A percentile compares a stretch with the other conserved stretches of the same genome.
Evolutionary conservation across 345 rosid genomes (phyloP).

Genomic region (Pugionium cornutum): DNA sequence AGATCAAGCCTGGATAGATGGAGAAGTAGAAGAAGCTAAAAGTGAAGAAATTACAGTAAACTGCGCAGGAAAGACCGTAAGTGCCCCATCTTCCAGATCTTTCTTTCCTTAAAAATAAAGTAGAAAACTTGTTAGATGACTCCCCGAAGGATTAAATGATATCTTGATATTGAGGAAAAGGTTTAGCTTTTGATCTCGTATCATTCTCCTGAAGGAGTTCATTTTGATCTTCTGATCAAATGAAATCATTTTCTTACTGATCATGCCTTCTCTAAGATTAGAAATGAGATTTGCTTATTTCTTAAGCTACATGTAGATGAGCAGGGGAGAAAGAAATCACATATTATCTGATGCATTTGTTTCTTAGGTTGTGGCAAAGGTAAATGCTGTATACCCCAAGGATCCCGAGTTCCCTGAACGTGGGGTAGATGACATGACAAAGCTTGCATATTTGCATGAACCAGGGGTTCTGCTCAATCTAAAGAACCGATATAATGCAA

Average conservation of each 20-base stretch:
- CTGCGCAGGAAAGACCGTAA: slow-evolving; percentile 72
- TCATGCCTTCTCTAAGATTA: slow-evolving; percentile 3
- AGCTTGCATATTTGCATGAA: slow-evolving; percentile 91
- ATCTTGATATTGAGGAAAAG: slow-evolving; percentile 6
- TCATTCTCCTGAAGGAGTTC: not conserved
- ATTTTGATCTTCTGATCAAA: not conserved
- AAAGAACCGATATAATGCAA: slow-evolving; percentile 65
- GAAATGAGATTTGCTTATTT: slow-evolving; percentile 8
- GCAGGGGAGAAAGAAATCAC: not conserved
- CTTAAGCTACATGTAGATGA: slow-evolving; percentile 16
- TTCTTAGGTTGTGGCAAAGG: slow-evolving; percentile 67
- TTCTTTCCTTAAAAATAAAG: not conserved
- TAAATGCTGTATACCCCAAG: slow-evolving; percentile 60
- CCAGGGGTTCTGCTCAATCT: slow-evolving; percentile 95
- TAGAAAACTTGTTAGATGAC: not conserved
- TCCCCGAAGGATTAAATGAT: not conserved
- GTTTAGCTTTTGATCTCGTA: slow-evolving; percentile 4
- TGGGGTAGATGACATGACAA: slow-evolving; percentile 98
- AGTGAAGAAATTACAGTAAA: slow-evolving; percentile 58
- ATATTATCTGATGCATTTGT: slow-evolving; percentile 17
- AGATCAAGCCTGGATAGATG: slow-evolving; percentile 86
- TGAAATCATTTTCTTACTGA: not conserved
- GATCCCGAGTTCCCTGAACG: slow-evolving; percentile 85
- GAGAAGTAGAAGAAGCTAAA: slow-evolving; percentile 65
- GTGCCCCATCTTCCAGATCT: slow-evolving; percentile 32